phyloP scores from a whole-genome alignment of 2,329 filamentous ascomycete genomes.

The Triangularia setosa region DNA sequence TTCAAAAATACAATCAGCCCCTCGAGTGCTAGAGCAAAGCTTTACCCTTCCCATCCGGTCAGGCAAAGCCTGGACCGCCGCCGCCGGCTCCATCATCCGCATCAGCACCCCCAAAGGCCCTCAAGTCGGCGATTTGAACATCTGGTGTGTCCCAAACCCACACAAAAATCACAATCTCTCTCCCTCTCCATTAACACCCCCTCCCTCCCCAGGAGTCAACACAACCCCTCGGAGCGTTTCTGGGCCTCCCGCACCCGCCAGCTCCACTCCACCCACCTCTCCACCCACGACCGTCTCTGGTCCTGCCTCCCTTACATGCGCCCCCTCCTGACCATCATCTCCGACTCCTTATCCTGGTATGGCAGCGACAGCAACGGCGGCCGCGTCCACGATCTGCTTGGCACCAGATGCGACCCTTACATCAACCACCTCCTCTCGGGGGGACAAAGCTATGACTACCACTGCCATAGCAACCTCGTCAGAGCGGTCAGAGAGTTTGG shows the following conservation, averaged over 20 bases:
- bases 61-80: constrained; percentile 68
- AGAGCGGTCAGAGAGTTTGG: constrained; percentile 67
- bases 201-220: constrained; percentile 41
- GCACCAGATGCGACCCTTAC: constrained; percentile 81
- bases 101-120: constrained; percentile 74
- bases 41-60: constrained; percentile 70
- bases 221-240: constrained; percentile 75
- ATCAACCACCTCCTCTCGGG: constrained; percentile 70
- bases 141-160: constrained; percentile 55
- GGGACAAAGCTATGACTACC: constrained; percentile 66
- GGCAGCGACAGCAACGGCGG: constrained; percentile 60
- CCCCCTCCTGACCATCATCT: constrained; percentile 66
- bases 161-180: neutral
- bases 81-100: constrained; percentile 63
- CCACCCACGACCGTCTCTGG: constrained; percentile 71
- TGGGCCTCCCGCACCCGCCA: constrained; percentile 79
- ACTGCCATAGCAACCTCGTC: constrained; percentile 79
- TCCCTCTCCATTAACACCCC: neutral
- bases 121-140: constrained; percentile 80
- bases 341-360: constrained; percentile 62
- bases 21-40: constrained; percentile 40
- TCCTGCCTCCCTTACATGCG: constrained; percentile 72
- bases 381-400: constrained; percentile 72
- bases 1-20: constrained; percentile 53
- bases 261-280: constrained; percentile 72